These are phyloP conservation scores for Suhomyces kunorum DNA, from an alignment of 1,139 yeast genomes.

Conservation along the genomic window DNA sequence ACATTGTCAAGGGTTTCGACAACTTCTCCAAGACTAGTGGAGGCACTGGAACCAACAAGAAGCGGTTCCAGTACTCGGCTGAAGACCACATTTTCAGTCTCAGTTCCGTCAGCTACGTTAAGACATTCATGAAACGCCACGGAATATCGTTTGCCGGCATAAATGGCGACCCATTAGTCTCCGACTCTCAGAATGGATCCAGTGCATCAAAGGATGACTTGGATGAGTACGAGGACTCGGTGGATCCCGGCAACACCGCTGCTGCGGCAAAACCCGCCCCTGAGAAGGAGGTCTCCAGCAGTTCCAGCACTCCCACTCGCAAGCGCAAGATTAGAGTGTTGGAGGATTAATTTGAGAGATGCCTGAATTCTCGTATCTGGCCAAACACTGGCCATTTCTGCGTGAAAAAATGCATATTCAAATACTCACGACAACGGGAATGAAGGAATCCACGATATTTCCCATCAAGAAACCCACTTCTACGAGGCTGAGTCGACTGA, in stretches of 20 bases:
- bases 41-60: conserved; percentile 43
- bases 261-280: conserved; percentile 9
- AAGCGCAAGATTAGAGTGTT: conserved; percentile 37
- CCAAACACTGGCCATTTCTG: too few relatives aligned
- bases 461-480: too few relatives aligned
- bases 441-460: too few relatives aligned
- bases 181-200: conserved; percentile 7
- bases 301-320: conserved; percentile 33
- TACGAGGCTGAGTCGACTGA: too few relatives aligned
- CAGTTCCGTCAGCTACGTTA: conserved; percentile 72
- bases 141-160: conserved; percentile 18
- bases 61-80: conserved; percentile 62
- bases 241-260: conserved; percentile 29
- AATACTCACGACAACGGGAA: too few relatives aligned
- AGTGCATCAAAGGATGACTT: conserved; percentile 33
- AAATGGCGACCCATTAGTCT: conserved; percentile 12
- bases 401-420: too few relatives aligned
- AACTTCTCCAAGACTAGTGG: conserved; percentile 60
- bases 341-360: conserved; percentile 38
- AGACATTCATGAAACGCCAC: conserved; percentile 51
- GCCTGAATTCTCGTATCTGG: too few relatives aligned
- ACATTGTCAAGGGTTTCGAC: conserved; percentile 88
- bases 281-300: conserved; percentile 9
- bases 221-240: conserved; percentile 50
- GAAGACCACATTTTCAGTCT: conserved; percentile 85